A percentile compares a stretch with the other conserved stretches of the same genome.
These are phyloP conservation scores for Fusarium goolgardi DNA, from an alignment of 2,329 filamentous ascomycete species.

Conservation along the genomic window DNA sequence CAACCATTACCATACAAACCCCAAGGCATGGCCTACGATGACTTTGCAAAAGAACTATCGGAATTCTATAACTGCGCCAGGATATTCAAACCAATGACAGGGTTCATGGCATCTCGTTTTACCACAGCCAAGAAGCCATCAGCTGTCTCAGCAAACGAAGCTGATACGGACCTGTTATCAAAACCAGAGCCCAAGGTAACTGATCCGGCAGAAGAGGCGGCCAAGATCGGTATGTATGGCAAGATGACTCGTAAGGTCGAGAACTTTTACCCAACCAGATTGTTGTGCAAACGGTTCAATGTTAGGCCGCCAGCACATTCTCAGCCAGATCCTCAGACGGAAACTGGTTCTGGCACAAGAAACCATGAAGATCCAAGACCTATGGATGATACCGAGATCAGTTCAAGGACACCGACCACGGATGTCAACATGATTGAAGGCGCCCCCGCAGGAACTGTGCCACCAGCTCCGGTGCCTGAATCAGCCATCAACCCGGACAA, in stretches of 20 bases:
- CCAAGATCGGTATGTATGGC: conserved; percentile 92
- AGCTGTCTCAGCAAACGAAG: conserved; percentile 39
- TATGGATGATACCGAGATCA: conserved; percentile 24
- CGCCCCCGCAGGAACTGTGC: conserved; percentile 2
- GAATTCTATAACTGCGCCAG: conserved; percentile 75
- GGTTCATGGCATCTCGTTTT: conserved; percentile 93
- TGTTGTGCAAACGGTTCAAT: conserved; percentile 96
- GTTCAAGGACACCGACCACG: conserved; percentile 8
- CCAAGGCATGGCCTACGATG: conserved; percentile 66
- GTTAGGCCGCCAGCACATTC: conserved; percentile 81
- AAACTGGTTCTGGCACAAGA: conserved; percentile 34
- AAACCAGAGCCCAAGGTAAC: conserved; percentile 51
- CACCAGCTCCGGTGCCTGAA: conserved; percentile 22
- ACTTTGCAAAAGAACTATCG: conserved; percentile 81
- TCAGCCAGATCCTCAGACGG: conserved; percentile 61
- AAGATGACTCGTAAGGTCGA: conserved; percentile 79
- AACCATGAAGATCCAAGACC: conserved; percentile 20
- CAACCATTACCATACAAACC: conserved; percentile 64
- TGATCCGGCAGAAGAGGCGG: conserved; percentile 87
- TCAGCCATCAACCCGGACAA: conserved; percentile 70
- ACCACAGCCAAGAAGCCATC: conserved; percentile 72
- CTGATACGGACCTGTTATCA: conserved; percentile 45
- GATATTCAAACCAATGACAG: conserved; percentile 92
- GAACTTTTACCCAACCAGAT: conserved; percentile 81
- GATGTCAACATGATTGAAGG: conserved; percentile 34